Conservation (phyloP, 306 rosid genomes). For the Herpetospermum pedunculosum region DNA sequence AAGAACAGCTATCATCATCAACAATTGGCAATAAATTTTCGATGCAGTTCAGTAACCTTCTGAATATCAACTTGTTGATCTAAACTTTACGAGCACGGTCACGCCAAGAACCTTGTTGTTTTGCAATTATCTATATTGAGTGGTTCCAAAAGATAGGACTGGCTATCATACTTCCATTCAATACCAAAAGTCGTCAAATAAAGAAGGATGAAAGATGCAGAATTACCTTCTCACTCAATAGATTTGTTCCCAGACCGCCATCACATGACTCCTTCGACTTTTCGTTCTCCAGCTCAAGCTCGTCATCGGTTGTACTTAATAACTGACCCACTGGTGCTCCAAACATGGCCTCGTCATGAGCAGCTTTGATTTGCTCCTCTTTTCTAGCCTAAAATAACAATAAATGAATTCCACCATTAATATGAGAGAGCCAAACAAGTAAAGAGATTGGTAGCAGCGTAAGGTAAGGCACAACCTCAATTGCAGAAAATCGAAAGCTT, state of each 20-base stretch:
- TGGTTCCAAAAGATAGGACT: neutral
- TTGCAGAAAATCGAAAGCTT: conserved; percentile 81
- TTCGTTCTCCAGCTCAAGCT: conserved; percentile 38
- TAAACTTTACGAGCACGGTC: conserved; percentile 56
- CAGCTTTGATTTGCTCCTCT: conserved; percentile 70
- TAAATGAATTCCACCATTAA: neutral
- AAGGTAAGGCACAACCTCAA: conserved; percentile 37
- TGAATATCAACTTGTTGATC: neutral
- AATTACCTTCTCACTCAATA: conserved; percentile 67
- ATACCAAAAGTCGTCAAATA: neutral
- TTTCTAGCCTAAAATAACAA: conserved; percentile 43
- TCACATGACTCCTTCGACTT: conserved; percentile 22
- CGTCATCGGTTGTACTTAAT: conserved; percentile 28
- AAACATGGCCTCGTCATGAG: conserved; percentile 93
- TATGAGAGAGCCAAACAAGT: neutral
- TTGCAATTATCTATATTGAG: conserved; percentile 60
- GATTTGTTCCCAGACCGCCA: conserved; percentile 37
- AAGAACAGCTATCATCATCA: neutral
- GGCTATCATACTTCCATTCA: neutral
- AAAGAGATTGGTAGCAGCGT: neutral
- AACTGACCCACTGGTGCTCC: conserved; percentile 39
- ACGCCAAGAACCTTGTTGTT: conserved; percentile 84
- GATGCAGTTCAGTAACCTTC: neutral
- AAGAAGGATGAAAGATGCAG: neutral
- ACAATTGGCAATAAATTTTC: neutral